phyloP scores from a whole-genome alignment of 441 rosid species.

The Melastoma candidum region DNA sequence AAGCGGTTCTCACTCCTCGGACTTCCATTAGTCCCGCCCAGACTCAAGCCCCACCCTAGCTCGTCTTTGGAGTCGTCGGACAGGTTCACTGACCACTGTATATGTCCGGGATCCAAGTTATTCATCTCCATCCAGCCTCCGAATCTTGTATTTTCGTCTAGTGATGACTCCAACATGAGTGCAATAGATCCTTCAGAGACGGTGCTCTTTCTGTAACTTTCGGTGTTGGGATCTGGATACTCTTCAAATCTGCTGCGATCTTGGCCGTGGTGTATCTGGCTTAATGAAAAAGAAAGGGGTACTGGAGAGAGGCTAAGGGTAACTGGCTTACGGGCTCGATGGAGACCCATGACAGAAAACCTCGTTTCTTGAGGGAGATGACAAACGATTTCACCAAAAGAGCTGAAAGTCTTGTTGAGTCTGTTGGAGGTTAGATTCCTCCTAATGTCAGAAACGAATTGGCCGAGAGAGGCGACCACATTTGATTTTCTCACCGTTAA shows the following conservation, averaged over 20 bases:
- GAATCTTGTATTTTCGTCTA: constrained; percentile 47
- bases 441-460: constrained; percentile 39
- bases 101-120: constrained; percentile 26
- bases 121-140: constrained; percentile 75
- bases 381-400: constrained; percentile 61
- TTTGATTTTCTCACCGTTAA: constrained; percentile 47
- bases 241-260: constrained; percentile 17
- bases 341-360: constrained; percentile 56
- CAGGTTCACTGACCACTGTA: constrained; percentile 54
- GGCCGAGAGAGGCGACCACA: constrained; percentile 48
- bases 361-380: constrained; percentile 42
- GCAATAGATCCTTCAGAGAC: constrained; percentile 35
- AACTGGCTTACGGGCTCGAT: constrained; percentile 28
- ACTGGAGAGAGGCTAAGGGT: constrained; percentile 25
- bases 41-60: constrained; percentile 61
- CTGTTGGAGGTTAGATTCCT: constrained; percentile 20
- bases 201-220: constrained; percentile 14
- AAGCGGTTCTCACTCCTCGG: constrained; percentile 31
- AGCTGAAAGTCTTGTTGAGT: constrained; percentile 34
- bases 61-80: constrained; percentile 56
- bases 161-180: constrained; percentile 49
- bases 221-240: constrained; percentile 20
- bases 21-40: constrained; percentile 44
- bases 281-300: constrained; percentile 43
- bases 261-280: constrained; percentile 23